Conservation (phyloP, 2,329 filamentous ascomycete species). For the Dothideomycetes sp. region DNA sequence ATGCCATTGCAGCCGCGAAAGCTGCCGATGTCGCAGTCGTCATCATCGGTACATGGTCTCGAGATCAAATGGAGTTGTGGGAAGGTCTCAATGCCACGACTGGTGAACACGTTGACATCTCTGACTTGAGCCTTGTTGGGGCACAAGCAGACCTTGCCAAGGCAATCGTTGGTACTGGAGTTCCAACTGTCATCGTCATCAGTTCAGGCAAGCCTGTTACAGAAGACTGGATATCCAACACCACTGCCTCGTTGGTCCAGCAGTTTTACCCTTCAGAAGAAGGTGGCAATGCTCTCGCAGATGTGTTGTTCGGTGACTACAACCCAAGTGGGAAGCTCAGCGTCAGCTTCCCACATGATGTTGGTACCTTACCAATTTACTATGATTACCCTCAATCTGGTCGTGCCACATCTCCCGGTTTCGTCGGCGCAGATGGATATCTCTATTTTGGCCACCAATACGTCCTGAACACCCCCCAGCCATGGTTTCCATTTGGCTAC, state of each 20-base stretch:
- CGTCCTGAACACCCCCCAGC: constrained; percentile 47
- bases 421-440: constrained; percentile 45
- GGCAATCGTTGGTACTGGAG: constrained; percentile 56
- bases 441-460: constrained; percentile 55
- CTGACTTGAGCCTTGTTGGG: constrained; percentile 51
- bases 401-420: constrained; percentile 44
- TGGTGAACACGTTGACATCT: constrained; percentile 60
- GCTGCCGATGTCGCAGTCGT: constrained; percentile 62
- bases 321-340: constrained; percentile 57
- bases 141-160: constrained; percentile 57
- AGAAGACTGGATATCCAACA: constrained; percentile 59
- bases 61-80: constrained; percentile 64
- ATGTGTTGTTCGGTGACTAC: constrained; percentile 52
- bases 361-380: constrained; percentile 57
- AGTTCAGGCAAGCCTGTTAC: constrained; percentile 62
- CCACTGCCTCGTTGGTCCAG: constrained; percentile 55
- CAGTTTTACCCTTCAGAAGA: constrained; percentile 66
- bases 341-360: constrained; percentile 55
- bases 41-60: constrained; percentile 64
- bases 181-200: constrained; percentile 57
- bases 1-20: constrained; percentile 54
- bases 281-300: constrained; percentile 55
- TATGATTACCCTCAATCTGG: constrained; percentile 64
- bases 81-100: constrained; percentile 60
- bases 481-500: constrained; percentile 57